These are phyloP conservation scores for Caryocar brasiliense DNA, from an alignment of 441 rosid species.

Conservation along the genomic window DNA sequence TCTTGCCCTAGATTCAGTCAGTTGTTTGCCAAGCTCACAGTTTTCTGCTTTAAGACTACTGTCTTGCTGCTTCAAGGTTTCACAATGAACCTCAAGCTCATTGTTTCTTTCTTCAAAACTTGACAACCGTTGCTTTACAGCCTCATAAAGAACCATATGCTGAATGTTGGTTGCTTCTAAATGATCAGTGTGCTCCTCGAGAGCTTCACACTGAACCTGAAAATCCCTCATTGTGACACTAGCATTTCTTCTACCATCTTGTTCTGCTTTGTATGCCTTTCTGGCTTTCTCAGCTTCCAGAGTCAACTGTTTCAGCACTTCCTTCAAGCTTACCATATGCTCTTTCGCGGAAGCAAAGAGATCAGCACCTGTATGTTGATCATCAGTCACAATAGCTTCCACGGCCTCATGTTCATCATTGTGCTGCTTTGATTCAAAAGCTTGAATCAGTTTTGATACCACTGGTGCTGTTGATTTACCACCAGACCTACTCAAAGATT, in stretches of 20 bases:
- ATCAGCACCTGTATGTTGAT: slow-evolving; percentile 30
- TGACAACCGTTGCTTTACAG: slow-evolving; percentile 40
- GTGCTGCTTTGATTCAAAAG: slow-evolving; percentile 71
- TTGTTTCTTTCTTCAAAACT: slow-evolving; percentile 32
- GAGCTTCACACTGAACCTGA: slow-evolving; percentile 36
- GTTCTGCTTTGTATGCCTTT: slow-evolving; percentile 31
- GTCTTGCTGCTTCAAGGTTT: slow-evolving; percentile 37
- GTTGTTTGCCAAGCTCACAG: slow-evolving; percentile 37
- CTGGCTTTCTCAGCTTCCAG: slow-evolving; percentile 43
- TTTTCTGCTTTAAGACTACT: slow-evolving; percentile 39
- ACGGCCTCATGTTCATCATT: slow-evolving; percentile 51
- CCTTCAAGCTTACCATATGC: slow-evolving; percentile 43
- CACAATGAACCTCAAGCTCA: slow-evolving; percentile 44
- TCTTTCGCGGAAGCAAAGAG: slow-evolving; percentile 33
- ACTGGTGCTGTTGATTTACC: slow-evolving; percentile 40
- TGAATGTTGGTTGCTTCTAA: slow-evolving; percentile 56
- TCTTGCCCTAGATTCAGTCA: slow-evolving; percentile 32
- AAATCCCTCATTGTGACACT: slow-evolving; percentile 33
- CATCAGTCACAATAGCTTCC: slow-evolving; percentile 28
- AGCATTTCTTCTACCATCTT: slow-evolving; percentile 31
- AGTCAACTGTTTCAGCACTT: slow-evolving; percentile 43
- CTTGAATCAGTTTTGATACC: slow-evolving; percentile 76
- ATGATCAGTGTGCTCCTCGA: slow-evolving; percentile 37
- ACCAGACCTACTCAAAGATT: slow-evolving; percentile 25
- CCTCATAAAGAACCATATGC: slow-evolving; percentile 57